phyloP scores from a whole-genome alignment of 1,284 basidiomycete species.

The Naganishia albida region DNA sequence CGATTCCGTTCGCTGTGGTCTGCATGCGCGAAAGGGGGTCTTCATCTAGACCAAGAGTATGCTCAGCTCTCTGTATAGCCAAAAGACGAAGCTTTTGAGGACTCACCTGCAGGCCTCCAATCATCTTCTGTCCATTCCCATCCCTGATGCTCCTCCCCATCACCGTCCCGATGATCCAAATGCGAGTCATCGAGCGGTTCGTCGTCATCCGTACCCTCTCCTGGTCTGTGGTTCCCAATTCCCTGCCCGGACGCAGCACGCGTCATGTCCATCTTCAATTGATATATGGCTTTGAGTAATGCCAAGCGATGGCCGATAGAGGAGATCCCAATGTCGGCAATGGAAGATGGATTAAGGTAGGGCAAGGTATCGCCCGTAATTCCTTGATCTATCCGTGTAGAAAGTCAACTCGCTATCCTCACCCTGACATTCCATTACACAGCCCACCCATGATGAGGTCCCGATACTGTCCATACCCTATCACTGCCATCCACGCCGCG shows the following conservation, averaged over 20 bases:
- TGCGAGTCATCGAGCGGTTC: slow-evolving; percentile 8
- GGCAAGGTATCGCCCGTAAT: slow-evolving; percentile 86
- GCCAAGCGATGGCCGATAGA: slow-evolving; percentile 83
- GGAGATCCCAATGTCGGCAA: slow-evolving; percentile 79
- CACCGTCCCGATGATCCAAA: slow-evolving; percentile 56
- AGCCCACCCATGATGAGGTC: slow-evolving; percentile 55
- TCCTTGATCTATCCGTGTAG: slow-evolving; percentile 68
- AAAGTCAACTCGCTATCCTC: background rate
- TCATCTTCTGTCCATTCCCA: slow-evolving; percentile 61
- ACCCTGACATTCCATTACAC: slow-evolving; percentile 29
- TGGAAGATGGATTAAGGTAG: slow-evolving; percentile 73
- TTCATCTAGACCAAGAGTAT: slow-evolving; percentile 8
- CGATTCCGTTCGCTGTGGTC: slow-evolving; percentile 15
- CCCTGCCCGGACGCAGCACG: slow-evolving; percentile 2
- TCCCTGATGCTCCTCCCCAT: slow-evolving; percentile 15
- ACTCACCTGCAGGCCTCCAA: slow-evolving; percentile 81
- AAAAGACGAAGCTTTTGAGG: slow-evolving; percentile 51
- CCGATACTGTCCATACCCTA: slow-evolving; percentile 81
- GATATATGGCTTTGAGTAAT: slow-evolving; percentile 86
- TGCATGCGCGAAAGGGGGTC: slow-evolving; percentile 16
- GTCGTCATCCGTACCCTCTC: slow-evolving; percentile 1
- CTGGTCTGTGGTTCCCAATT: background rate
- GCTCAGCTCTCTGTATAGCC: background rate
- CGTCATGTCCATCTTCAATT: slow-evolving; percentile 68
- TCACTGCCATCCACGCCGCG: slow-evolving; percentile 67